Evolutionary conservation across 805 yeast genomes (phyloP).

Genomic region (Schwanniomyces vanrijiae): DNA sequence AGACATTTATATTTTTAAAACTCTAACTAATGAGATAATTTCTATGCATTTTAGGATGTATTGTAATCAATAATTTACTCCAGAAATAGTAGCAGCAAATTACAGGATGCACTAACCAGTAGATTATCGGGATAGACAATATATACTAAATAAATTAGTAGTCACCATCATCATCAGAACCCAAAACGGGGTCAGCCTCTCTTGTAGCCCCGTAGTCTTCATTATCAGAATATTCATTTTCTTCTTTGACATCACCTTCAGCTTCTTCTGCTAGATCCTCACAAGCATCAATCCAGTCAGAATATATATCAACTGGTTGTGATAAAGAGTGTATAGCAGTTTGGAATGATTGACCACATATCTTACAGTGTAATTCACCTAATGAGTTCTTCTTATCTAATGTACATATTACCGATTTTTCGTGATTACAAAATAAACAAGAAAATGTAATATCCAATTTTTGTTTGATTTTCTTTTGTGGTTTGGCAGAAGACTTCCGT

Average conservation of each 20-base stretch:
- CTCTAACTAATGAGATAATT: background rate
- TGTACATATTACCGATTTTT: conserved; percentile 83
- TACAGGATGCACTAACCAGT: conserved; percentile 3
- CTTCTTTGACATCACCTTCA: conserved; percentile 24
- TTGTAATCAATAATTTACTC: background rate
- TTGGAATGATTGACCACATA: conserved; percentile 93
- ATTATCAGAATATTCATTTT: conserved; percentile 30
- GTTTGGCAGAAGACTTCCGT: conserved; percentile 81
- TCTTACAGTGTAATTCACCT: conserved; percentile 84
- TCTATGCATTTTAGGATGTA: conserved; percentile 1
- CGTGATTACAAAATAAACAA: conserved; percentile 95
- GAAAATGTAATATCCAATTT: conserved; percentile 79
- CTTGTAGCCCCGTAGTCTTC: conserved; percentile 22
- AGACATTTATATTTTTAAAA: background rate
- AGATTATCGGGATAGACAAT: background rate
- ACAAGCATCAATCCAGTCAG: conserved; percentile 98
- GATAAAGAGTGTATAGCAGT: conserved; percentile 79
- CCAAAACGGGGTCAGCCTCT: conserved; percentile 18
- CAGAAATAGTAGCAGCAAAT: background rate
- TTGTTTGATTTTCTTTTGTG: conserved; percentile 74
- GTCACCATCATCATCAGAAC: conserved; percentile 31
- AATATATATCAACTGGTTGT: conserved; percentile 91
- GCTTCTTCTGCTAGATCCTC: conserved; percentile 79
- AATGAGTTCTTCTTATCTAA: conserved; percentile 83
- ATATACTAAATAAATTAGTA: background rate